A percentile compares a stretch with the other conserved stretches of the same genome.
Conservation (phyloP, 2,329 filamentous ascomycete genomes). For the Aphanocladium album region DNA sequence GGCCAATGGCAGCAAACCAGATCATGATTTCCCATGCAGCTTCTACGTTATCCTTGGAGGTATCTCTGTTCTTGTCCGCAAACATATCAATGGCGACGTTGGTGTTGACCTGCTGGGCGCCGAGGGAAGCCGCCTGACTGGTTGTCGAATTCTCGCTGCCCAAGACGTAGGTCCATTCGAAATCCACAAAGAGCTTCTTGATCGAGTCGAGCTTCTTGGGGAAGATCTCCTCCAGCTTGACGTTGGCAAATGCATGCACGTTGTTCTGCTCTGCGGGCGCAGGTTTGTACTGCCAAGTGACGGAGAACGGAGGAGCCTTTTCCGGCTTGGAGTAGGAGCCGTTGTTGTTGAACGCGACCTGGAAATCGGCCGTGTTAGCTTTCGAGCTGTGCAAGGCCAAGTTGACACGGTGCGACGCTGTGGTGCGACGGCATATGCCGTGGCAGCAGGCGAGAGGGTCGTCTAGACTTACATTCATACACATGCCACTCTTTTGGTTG, state of each 20-base stretch:
- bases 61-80: slow-evolving; percentile 40
- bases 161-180: slow-evolving; percentile 46
- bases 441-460: not conserved
- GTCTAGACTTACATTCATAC: slow-evolving; percentile 45
- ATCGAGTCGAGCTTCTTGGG: slow-evolving; percentile 38
- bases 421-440: not conserved
- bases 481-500: slow-evolving; percentile 36
- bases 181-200: slow-evolving; percentile 35
- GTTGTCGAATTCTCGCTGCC: slow-evolving; percentile 34
- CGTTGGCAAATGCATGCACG: slow-evolving; percentile 52
- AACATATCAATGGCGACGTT: slow-evolving; percentile 59
- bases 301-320: slow-evolving; percentile 43
- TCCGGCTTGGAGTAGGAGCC: slow-evolving; percentile 42
- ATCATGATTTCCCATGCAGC: slow-evolving; percentile 53
- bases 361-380: slow-evolving; percentile 6
- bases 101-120: slow-evolving; percentile 36
- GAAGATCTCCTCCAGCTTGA: slow-evolving; percentile 41
- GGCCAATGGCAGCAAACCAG: slow-evolving; percentile 46
- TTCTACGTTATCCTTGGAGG: slow-evolving; percentile 33
- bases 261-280: slow-evolving; percentile 36
- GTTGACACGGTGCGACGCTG: slow-evolving; percentile 5
- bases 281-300: slow-evolving; percentile 45
- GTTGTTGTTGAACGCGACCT: slow-evolving; percentile 48
- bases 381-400: not conserved
- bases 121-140: slow-evolving; percentile 28